These are phyloP conservation scores for Aspergillus versicolor DNA, from an alignment of 2,329 filamentous ascomycete species.

Conservation along the genomic window DNA sequence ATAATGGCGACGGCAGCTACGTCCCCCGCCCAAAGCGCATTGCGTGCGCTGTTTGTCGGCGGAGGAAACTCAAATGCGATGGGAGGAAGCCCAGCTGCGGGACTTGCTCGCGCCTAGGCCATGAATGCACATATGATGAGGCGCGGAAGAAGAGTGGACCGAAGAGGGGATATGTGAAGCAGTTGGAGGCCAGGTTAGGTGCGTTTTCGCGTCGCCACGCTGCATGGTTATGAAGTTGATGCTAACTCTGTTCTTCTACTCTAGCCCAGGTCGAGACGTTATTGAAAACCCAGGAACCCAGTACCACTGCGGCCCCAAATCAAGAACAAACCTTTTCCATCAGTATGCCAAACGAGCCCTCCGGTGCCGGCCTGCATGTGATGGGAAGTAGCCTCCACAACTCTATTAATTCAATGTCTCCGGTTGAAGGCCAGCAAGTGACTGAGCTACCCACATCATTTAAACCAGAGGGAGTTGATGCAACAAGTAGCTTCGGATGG, in stretches of 20 bases:
- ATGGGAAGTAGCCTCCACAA: slow-evolving; percentile 20
- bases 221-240: neutral
- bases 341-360: slow-evolving; percentile 30
- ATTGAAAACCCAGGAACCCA: slow-evolving; percentile 72
- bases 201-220: slow-evolving; percentile 40
- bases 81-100: slow-evolving; percentile 80
- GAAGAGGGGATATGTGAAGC: slow-evolving; percentile 92
- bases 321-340: slow-evolving; percentile 23
- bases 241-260: slow-evolving; percentile 16
- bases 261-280: slow-evolving; percentile 90
- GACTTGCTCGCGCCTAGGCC: slow-evolving; percentile 81
- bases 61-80: slow-evolving; percentile 89
- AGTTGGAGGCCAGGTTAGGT: slow-evolving; percentile 89
- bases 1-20: slow-evolving; percentile 53
- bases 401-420: slow-evolving; percentile 17
- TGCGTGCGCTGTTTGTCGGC: slow-evolving; percentile 90
- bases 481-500: slow-evolving; percentile 64
- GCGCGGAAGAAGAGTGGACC: slow-evolving; percentile 91
- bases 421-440: slow-evolving; percentile 24
- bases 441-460: slow-evolving; percentile 21
- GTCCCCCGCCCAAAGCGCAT: slow-evolving; percentile 85
- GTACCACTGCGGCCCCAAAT: slow-evolving; percentile 23
- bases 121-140: slow-evolving; percentile 88
- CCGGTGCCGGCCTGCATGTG: slow-evolving; percentile 23
- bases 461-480: slow-evolving; percentile 22